These are phyloP conservation scores for Fusarium musae DNA, from an alignment of 2,329 filamentous ascomycete species.

Conservation along the genomic window DNA sequence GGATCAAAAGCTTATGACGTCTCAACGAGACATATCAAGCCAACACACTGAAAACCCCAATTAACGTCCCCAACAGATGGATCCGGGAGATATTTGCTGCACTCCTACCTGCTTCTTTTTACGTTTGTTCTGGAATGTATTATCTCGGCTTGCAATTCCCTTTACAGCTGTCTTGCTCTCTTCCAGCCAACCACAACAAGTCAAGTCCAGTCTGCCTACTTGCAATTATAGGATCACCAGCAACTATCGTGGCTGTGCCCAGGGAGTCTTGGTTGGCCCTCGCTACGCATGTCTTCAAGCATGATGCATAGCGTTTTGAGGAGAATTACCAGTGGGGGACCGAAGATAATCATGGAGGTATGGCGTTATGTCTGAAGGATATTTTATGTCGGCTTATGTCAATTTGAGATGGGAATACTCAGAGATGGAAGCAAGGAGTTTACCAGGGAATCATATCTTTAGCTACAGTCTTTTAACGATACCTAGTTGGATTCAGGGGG, in stretches of 20 bases:
- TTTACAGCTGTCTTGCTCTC: too few relatives aligned
- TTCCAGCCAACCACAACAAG: not conserved
- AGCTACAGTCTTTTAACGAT: not conserved
- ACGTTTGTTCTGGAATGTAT: rapidly evolving
- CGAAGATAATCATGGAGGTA: not conserved
- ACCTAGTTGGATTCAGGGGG: not conserved
- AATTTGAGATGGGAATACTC: too few relatives aligned
- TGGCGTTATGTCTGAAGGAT: not conserved
- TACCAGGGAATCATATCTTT: not conserved
- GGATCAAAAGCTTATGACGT: too few relatives aligned
- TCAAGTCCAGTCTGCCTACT: not conserved
- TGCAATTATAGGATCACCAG: not conserved
- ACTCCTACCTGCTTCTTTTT: not conserved
- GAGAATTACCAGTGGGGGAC: not conserved
- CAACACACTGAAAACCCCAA: too few relatives aligned
- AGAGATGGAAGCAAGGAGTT: too few relatives aligned
- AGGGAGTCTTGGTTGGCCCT: too few relatives aligned
- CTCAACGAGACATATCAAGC: too few relatives aligned
- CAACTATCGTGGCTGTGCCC: not conserved
- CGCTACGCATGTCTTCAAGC: not conserved
- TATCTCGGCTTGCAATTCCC: not conserved
- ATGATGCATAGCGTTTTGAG: not conserved
- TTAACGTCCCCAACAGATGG: not conserved
- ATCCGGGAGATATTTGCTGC: rapidly evolving
- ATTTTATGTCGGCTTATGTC: too few relatives aligned